Percentiles rank a stretch among this genome's conserved stretches.
phyloP scores from a whole-genome alignment of 2,329 filamentous ascomycete species.

The Helotiales sp. region DNA sequence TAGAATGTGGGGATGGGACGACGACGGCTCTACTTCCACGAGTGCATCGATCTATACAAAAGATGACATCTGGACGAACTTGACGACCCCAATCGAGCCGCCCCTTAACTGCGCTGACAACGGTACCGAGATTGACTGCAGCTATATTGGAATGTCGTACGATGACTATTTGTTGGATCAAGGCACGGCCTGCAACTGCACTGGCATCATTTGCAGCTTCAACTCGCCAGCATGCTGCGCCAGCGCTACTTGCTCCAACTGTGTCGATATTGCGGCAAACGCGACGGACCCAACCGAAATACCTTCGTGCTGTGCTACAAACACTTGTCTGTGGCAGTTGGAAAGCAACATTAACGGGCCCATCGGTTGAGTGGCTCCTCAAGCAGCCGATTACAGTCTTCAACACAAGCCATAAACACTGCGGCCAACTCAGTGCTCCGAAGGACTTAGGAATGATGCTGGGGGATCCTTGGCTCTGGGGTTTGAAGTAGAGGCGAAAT shows the following conservation, averaged over 20 bases:
- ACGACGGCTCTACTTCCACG: neutral
- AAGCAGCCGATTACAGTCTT: too few species aligned
- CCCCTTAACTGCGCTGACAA: neutral
- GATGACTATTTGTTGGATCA: neutral
- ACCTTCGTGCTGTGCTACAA: neutral
- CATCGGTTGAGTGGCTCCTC: too few species aligned
- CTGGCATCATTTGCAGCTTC: neutral
- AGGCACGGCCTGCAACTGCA: neutral
- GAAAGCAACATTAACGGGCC: neutral
- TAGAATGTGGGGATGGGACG: neutral
- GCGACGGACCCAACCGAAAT: neutral
- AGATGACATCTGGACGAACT: neutral
- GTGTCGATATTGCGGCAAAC: neutral
- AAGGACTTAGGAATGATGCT: too few species aligned
- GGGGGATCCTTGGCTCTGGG: too few species aligned
- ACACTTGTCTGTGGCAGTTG: neutral
- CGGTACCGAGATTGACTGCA: neutral
- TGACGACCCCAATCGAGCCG: neutral
- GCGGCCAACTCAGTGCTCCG: too few species aligned
- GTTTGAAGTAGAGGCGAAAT: too few species aligned
- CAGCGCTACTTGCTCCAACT: neutral
- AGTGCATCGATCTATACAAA: neutral
- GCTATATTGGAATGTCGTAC: neutral
- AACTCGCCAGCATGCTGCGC: neutral
- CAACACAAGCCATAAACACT: too few species aligned